Base-by-base conservation (phyloP, 129 eudicot genomes). In the Flaveria brownii region DNA sequence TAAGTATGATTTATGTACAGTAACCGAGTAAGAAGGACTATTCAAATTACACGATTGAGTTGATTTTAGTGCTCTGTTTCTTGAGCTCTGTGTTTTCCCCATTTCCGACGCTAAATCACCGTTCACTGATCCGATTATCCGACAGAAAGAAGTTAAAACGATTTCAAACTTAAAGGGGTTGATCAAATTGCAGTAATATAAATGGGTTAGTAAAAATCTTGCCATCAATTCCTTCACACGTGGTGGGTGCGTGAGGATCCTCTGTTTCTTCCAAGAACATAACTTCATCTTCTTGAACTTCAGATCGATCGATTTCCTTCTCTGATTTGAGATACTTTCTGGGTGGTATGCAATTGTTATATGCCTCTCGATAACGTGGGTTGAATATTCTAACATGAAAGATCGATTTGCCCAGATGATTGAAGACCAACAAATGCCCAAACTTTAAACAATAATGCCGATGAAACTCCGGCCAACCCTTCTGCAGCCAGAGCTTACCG, bases 381-480 rank as follows among this genome's bases (percentile, higher is more conserved):
- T 28, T 28, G 33, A 2, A 28, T 28, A 70, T 70, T 20, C 14
- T 46, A 59, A 78, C 51, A 18, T 28, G 76, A 25, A 78, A 78
- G 2, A 28, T 6, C 25, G 71, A 70, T 22, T 45, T 46, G 0
- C 71, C 63, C 1, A 12, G 15, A 43, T 78, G 71, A 25, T 70
- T 12, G 15, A 78, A 78, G n/a, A 17, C 2, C 18, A 78, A 60
- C 39, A 70, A 18, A 5, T 70, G 23, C 30, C 82, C 77, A 20
- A 15, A 11, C 52, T 28, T 4, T 45, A 78, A 26, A 13, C 26
- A 6, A 33, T 59, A 78, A 70, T 78, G 82, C 0, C 70, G 2
- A 12, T 59, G 25, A 22, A 78, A 78, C 52, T 78, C 76, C 14
- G 82, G 77, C 82, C 77, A 78, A 30, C 82, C 82, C 16, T 46